Evolutionary conservation across 108 stramenopile genomes (phyloP).

Genomic region (Pseudonitzschia pungens): DNA sequence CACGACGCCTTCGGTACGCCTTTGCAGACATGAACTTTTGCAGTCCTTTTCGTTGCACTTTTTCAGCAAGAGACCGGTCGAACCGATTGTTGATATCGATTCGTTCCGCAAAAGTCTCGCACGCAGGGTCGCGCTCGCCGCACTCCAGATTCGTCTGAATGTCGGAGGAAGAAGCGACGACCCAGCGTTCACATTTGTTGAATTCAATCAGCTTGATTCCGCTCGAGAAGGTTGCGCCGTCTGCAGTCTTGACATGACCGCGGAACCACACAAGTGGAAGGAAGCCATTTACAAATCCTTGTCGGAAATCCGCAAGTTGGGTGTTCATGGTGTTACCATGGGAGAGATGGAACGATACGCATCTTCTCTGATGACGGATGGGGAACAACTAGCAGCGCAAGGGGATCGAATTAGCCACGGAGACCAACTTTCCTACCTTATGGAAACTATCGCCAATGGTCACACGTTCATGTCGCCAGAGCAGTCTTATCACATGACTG

Average conservation of each 20-base stretch:
- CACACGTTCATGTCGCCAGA: slow-evolving; percentile 97
- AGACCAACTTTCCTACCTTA: slow-evolving; percentile 91
- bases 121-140: slow-evolving; percentile 88
- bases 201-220: slow-evolving; percentile 97
- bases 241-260: slow-evolving; percentile 94
- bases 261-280: slow-evolving; percentile 91
- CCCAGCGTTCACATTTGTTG: slow-evolving; percentile 96
- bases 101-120: slow-evolving; percentile 87
- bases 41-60: slow-evolving; percentile 95
- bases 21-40: slow-evolving; percentile 78
- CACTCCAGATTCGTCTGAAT: slow-evolving; percentile 94
- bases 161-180: slow-evolving; percentile 89
- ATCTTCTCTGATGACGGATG: slow-evolving; percentile 90
- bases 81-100: slow-evolving; percentile 79
- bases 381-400: slow-evolving; percentile 92
- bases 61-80: slow-evolving; percentile 95
- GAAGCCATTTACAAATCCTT: slow-evolving; percentile 89
- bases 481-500: slow-evolving; percentile 88
- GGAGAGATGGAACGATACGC: slow-evolving; percentile 94
- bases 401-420: slow-evolving; percentile 91
- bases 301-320: slow-evolving; percentile 91
- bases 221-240: slow-evolving; percentile 97
- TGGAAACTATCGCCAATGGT: slow-evolving; percentile 96
- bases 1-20: too few species aligned
- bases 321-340: slow-evolving; percentile 85